Percentiles rank a stretch among this genome's conserved stretches.
phyloP scores from a whole-genome alignment of 106 monocot species.

The Dactylorhiza incarnata region DNA sequence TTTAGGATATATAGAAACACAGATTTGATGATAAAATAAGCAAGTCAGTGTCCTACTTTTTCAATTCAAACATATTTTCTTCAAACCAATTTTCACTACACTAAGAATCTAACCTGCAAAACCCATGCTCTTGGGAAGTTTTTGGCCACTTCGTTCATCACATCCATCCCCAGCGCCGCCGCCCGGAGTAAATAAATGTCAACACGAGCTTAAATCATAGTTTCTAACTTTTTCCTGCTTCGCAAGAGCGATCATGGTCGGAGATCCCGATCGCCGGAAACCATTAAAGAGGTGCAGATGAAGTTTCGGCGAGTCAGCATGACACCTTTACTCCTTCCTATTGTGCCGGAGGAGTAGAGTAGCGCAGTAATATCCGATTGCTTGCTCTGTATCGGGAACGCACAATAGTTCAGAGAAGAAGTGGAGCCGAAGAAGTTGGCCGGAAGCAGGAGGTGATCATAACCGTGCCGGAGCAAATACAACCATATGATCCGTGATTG shows the following conservation, averaged over 20 bases:
- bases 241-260: conserved; percentile 76
- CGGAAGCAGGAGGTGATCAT: conserved; percentile 44
- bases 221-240: conserved; percentile 50
- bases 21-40: not conserved
- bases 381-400: conserved; percentile 1
- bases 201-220: conserved; percentile 60
- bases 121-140: conserved; percentile 26
- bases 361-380: conserved; percentile 53
- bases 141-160: conserved; percentile 27
- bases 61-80: not conserved
- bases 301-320: conserved; percentile 38
- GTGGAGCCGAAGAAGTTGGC: conserved; percentile 26
- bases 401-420: conserved; percentile 20
- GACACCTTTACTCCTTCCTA: conserved; percentile 74
- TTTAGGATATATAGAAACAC: not conserved
- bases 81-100: not conserved
- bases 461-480: no score
- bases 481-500: no score
- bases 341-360: conserved; percentile 83
- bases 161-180: conserved; percentile 38
- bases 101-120: conserved; percentile 28
- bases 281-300: conserved; percentile 37
- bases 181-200: conserved; percentile 50
- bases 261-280: conserved; percentile 25
- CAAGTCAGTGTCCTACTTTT: no score